Base-by-base conservation (phyloP, 2,329 filamentous ascomycete species). In the Myriosclerotinia scirpicola region DNA sequence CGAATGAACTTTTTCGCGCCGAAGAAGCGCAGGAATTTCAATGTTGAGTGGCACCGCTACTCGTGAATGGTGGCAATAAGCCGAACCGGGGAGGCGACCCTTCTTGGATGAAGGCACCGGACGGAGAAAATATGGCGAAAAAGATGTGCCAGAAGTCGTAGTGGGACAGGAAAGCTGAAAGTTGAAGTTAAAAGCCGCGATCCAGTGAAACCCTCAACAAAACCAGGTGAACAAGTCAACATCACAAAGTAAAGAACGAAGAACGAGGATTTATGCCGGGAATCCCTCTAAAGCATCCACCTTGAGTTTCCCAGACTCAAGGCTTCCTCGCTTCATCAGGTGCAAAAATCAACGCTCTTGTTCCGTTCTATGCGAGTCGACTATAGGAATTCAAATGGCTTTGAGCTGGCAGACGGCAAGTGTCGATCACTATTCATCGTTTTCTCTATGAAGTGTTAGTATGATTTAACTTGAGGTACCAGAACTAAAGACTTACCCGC, bases 301-400 rank as follows among this genome's bases (percentile, higher is more conserved):
- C 56, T 48, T 50, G 15, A 60, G 56, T 30, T 34, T 60, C 34
- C 44, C 30, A 50, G n/a, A 48, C 56, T 50, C 15, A 50, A 60
- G 30, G 56, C 30, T 48, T 46, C 56, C 42, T 60, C 8, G 56
- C 46, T 38, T 44, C 50, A 14, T 60, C 44, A 48, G 56, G 56
- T 50, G n/a, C 30, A 17, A 50, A 12, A 50, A 48, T 48, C 4
- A 9, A 22, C 12, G 4, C 38, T 50, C 56, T n/a, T 22, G 30
- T n/a, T 36, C 30, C 6, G 3, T 60, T 22, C 17, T 11, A 34
- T 38, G 7, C 8, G 6, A 46, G 11, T 48, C 12, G 9, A 14
- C 4, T 11, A 36, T 42, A 17, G 40, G 9, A 26, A 20, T 44
- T 22, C 26, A 8, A 22, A 11, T 20, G 8, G 20, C 7, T 12